A percentile compares a stretch with the other conserved stretches of the same genome.
Conservation (phyloP, 768 basidiomycete genomes). For the Agrocybe praecox region DNA sequence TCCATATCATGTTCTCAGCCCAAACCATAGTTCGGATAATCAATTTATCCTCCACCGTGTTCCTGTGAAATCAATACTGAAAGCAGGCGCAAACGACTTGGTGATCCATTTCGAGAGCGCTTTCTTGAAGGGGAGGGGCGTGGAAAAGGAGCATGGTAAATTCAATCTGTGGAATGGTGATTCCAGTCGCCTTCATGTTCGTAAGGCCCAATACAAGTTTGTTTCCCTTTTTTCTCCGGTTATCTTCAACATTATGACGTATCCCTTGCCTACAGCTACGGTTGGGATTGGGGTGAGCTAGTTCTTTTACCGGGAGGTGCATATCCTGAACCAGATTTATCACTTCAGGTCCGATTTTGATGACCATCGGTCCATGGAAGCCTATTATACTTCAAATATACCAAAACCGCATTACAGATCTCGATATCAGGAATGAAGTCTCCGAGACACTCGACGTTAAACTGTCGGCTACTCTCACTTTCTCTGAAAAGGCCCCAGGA, state of each 20-base stretch:
- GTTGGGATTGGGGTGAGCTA: constrained; percentile 85
- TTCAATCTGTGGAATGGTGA: constrained; percentile 87
- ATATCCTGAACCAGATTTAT: constrained; percentile 54
- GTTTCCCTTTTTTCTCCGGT: constrained; percentile 17
- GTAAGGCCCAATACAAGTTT: constrained; percentile 93
- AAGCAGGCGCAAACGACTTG: constrained; percentile 65
- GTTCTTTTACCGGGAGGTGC: not conserved
- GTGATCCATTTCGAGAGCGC: constrained; percentile 74
- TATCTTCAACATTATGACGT: not conserved
- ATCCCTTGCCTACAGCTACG: constrained; percentile 53
- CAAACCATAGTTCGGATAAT: constrained; percentile 59
- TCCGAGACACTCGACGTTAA: constrained; percentile 55
- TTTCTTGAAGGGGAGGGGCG: constrained; percentile 74
- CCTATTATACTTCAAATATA: constrained; percentile 76
- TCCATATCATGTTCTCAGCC: not conserved
- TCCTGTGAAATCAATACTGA: constrained; percentile 55
- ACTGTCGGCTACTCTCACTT: constrained; percentile 46
- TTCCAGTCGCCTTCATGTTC: constrained; percentile 84
- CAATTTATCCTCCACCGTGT: constrained; percentile 83
- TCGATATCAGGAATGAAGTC: constrained; percentile 63
- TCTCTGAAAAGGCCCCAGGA: constrained; percentile 40
- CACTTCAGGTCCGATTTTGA: constrained; percentile 70
- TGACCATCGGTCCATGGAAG: constrained; percentile 91
- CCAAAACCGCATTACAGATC: constrained; percentile 59
- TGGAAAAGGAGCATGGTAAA: constrained; percentile 69